These are phyloP conservation scores for Rhynchosporium agropyri DNA, from an alignment of 2,329 filamentous ascomycete genomes.

Conservation along the genomic window DNA sequence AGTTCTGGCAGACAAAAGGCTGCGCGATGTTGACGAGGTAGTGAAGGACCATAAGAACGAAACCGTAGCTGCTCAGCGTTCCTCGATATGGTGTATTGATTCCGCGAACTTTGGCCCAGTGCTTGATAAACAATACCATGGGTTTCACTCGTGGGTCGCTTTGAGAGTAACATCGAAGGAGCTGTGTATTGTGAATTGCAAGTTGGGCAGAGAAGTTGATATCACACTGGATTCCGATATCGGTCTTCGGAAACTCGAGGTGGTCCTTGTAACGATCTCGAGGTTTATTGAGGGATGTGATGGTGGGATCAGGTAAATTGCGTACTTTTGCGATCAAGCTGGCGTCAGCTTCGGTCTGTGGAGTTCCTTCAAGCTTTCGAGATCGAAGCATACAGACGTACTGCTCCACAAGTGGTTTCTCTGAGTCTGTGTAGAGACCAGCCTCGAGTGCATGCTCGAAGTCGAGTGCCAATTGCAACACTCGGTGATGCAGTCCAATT, in stretches of 20 bases:
- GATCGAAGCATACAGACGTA: slow-evolving; percentile 56
- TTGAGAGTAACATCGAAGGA: slow-evolving; percentile 81
- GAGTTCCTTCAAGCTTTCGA: slow-evolving; percentile 38
- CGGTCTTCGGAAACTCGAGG: slow-evolving; percentile 77
- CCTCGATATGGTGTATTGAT: slow-evolving; percentile 88
- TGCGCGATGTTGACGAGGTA: slow-evolving; percentile 81
- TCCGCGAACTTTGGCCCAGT: slow-evolving; percentile 83
- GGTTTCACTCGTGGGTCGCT: slow-evolving; percentile 77
- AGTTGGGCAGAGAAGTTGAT: slow-evolving; percentile 89
- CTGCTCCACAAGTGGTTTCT: slow-evolving; percentile 46
- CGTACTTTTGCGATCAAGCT: slow-evolving; percentile 37
- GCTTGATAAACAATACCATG: slow-evolving; percentile 84
- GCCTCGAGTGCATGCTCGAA: slow-evolving; percentile 57
- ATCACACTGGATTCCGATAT: slow-evolving; percentile 83
- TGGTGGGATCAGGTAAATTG: slow-evolving; percentile 44
- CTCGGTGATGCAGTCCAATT: slow-evolving; percentile 50
- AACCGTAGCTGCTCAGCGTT: slow-evolving; percentile 87
- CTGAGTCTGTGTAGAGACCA: slow-evolving; percentile 48
- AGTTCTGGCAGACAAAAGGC: slow-evolving; percentile 82
- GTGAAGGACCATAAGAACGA: slow-evolving; percentile 89
- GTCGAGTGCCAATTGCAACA: slow-evolving; percentile 57
- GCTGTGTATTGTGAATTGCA: slow-evolving; percentile 78
- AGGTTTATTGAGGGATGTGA: slow-evolving; percentile 52
- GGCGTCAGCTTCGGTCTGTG: slow-evolving; percentile 17
- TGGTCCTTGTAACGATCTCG: slow-evolving; percentile 58